Conservation (phyloP, 495 filamentous ascomycete species). For the Trichoderma reesei region DNA sequence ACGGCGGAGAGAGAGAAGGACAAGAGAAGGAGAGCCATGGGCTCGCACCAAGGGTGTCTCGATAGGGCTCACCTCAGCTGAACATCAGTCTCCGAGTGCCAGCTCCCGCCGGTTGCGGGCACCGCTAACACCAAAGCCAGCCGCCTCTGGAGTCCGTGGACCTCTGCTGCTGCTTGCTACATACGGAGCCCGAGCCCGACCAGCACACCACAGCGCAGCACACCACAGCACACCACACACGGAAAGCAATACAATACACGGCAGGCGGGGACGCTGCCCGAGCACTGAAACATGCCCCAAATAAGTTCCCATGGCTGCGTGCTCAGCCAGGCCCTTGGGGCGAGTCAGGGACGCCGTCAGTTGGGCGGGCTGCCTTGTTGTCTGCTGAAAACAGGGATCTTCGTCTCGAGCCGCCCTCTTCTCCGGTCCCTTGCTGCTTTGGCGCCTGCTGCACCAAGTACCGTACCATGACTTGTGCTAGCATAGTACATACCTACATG, state of each 20-base stretch:
- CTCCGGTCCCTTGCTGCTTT: background rate
- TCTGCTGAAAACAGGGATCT: constrained; percentile 8
- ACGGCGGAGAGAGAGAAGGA: background rate
- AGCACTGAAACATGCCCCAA: background rate
- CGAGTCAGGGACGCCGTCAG: constrained; percentile 5
- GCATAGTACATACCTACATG: background rate
- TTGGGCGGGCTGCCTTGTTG: background rate
- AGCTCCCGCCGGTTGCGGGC: constrained; percentile 7
- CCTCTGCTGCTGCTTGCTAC: background rate
- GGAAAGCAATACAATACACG: background rate
- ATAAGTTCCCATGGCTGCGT: background rate
- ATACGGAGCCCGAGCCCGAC: no score
- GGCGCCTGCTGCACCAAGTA: no score
- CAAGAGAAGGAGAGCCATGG: background rate
- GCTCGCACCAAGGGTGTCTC: constrained; percentile 5
- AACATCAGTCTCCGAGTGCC: background rate
- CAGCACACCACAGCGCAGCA: no score
- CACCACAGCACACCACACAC: no score
- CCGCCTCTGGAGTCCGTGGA: constrained; percentile 4
- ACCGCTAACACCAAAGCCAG: constrained; percentile 3
- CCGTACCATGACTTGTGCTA: background rate
- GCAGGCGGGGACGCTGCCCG: background rate
- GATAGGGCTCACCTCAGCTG: constrained; percentile 13
- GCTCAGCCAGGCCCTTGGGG: background rate
- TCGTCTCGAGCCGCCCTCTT: background rate